Base-by-base conservation (phyloP, 2,329 filamentous ascomycete genomes). In the Tetracladium maxilliforme region DNA sequence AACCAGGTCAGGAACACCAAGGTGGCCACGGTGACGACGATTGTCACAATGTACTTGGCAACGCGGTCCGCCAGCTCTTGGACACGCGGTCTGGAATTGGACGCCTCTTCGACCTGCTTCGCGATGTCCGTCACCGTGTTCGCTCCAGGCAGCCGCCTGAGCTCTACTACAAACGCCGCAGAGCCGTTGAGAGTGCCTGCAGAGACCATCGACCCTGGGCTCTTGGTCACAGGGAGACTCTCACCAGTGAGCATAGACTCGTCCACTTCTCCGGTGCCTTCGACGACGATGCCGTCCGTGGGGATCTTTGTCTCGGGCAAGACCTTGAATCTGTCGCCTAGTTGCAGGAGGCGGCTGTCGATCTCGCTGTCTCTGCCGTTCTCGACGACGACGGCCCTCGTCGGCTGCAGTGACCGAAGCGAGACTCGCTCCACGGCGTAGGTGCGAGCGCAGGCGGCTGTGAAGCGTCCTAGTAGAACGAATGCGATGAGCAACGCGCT, bases 171-270 rank as follows among this genome's bases (percentile, higher is more conserved):
- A 14, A 76, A 47, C 0, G 62, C 58, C 1, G 76, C 77, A 1
- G 59, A 49, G 2, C 70, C 64, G 36, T 82, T 82, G 28, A 74
- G 51, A 0, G 75, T 67, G 1, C 77, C 77, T 3, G 78, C 77
- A 26, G 77, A 63, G 2, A 83, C 57, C 0, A 36, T 25, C 3
- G 62, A 64, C 0, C 58, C 57, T 1, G 47, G 25, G 0, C 44
- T 57, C 52, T 82, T 75, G 56, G 58, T 67, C 27, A 77, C 71
- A 30, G 76, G 70, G 6, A 77, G 49, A 19, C 76, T 78, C 52
- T 83, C 77, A 33, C 77, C 77, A 10, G 77, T 83, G 19, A 82
- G 62, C 30, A 79, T 61, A 9, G 76, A 72, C 47, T 82, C 76
- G 32, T 92, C 80, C 34, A 75, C 77, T 25, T 75, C 76, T 1